Percentiles rank a stretch among this genome's conserved stretches.
phyloP scores from a whole-genome alignment of 1,284 basidiomycete genomes.

The Athelia sp. region DNA sequence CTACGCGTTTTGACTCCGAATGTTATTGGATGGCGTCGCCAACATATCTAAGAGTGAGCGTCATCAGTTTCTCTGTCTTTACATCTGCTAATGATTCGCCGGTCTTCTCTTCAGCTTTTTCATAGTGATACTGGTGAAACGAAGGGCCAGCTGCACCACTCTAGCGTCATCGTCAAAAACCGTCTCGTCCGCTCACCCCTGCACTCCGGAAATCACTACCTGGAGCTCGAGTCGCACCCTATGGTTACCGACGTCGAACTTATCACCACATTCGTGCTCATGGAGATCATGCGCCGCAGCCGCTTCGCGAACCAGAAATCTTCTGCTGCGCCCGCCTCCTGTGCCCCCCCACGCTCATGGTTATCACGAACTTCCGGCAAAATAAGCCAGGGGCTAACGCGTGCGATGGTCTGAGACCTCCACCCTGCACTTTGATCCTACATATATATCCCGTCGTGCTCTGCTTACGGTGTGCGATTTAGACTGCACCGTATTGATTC shows the following conservation, averaged over 20 bases:
- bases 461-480: no score
- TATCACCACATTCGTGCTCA: slow-evolving; percentile 21
- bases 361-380: no score
- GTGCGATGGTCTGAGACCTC: no score
- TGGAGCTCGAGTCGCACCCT: slow-evolving; percentile 39
- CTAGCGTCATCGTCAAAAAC: slow-evolving; percentile 31
- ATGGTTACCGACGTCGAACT: slow-evolving; percentile 41
- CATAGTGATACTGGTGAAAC: slow-evolving; percentile 39
- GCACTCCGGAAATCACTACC: slow-evolving; percentile 33
- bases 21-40: slow-evolving; percentile 49
- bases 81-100: slow-evolving; percentile 1
- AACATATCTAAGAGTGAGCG: slow-evolving; percentile 40
- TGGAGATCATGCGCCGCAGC: neutral
- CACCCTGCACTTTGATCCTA: no score
- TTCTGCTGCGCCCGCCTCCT: no score
- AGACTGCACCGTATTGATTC: no score
- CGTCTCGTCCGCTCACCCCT: slow-evolving; percentile 21
- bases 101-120: slow-evolving; percentile 30
- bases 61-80: neutral
- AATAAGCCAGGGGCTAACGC: no score
- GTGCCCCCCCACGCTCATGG: no score
- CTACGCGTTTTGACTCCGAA: slow-evolving; percentile 51
- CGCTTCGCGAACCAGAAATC: neutral
- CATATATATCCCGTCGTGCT: no score
- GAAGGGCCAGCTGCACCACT: slow-evolving; percentile 43